phyloP scores from a whole-genome alignment of 495 filamentous ascomycete genomes.

The Neurospora sp. region DNA sequence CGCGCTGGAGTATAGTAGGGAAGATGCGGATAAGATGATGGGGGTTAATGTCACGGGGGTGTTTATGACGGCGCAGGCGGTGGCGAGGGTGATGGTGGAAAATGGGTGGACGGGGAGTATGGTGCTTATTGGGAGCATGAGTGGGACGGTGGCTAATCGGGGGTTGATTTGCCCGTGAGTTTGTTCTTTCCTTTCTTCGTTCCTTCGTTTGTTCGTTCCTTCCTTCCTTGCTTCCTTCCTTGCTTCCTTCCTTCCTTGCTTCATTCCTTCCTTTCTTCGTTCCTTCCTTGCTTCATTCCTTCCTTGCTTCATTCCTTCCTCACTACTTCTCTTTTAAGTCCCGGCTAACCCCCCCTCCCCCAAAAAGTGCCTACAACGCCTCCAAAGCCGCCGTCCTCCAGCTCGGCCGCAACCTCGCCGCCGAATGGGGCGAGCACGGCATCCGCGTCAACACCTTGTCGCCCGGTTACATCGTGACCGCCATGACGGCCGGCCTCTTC shows the following conservation, averaged over 20 bases:
- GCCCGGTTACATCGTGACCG: conserved; percentile 90
- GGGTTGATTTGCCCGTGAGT: conserved; percentile 40
- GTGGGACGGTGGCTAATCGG: conserved; percentile 65
- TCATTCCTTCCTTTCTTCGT: not conserved
- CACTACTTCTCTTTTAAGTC: not conserved
- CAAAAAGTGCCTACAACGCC: conserved; percentile 69
- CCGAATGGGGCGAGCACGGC: conserved; percentile 75
- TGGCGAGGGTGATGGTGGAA: conserved; percentile 65
- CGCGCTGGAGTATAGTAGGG: conserved; percentile 57
- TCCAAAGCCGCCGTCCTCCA: conserved; percentile 84
- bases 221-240: not conserved
- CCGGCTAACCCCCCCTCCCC: not conserved
- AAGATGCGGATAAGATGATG: conserved; percentile 55
- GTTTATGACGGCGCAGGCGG: conserved; percentile 70
- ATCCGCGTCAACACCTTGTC: conserved; percentile 95
- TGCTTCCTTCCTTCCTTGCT: not conserved
- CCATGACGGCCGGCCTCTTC: conserved; percentile 78
- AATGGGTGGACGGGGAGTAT: conserved; percentile 50
- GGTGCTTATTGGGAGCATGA: conserved; percentile 70
- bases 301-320: not conserved
- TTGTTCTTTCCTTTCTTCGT: not conserved
- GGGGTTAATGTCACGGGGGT: conserved; percentile 66
- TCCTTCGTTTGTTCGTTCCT: not conserved
- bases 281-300: not conserved
- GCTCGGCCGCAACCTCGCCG: conserved; percentile 73